Conservation (phyloP, 495 filamentous ascomycete species). For the Barbatosphaeria neglecta region DNA sequence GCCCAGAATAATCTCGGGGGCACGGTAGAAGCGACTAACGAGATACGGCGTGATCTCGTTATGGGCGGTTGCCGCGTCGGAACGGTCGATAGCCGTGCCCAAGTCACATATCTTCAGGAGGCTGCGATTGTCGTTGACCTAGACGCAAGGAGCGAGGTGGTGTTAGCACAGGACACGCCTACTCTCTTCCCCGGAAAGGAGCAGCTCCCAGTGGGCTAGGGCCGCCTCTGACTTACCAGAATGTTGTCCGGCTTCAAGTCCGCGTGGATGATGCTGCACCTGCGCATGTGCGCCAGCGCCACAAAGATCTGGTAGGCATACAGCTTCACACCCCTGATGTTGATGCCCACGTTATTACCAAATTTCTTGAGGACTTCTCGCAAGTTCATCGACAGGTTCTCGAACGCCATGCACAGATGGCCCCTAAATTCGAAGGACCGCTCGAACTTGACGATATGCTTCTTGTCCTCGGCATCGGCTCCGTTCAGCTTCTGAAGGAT, state of each 20-base stretch:
- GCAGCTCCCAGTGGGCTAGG: not conserved
- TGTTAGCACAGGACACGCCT: not conserved
- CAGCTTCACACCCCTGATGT: constrained; percentile 68
- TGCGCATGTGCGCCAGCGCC: constrained; percentile 70
- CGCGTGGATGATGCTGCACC: constrained; percentile 86
- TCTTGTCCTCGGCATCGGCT: constrained; percentile 81
- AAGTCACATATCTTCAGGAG: constrained; percentile 90
- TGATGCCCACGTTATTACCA: constrained; percentile 86
- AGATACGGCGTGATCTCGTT: constrained; percentile 89
- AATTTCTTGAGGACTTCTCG: constrained; percentile 95
- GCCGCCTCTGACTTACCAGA: constrained; percentile 34
- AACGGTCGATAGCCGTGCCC: constrained; percentile 81
- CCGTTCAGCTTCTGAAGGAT: constrained; percentile 75
- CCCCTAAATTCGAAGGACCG: constrained; percentile 86
- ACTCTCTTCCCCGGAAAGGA: too few species aligned
- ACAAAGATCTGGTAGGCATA: constrained; percentile 95
- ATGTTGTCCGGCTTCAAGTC: constrained; percentile 98
- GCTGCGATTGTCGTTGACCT: constrained; percentile 74
- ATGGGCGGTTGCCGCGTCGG: constrained; percentile 50
- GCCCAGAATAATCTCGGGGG: constrained; percentile 94
- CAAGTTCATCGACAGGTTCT: constrained; percentile 86
- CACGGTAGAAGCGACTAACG: constrained; percentile 92
- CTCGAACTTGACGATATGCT: constrained; percentile 80
- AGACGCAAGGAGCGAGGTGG: not conserved
- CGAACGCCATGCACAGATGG: constrained; percentile 93